A percentile compares a stretch with the other conserved stretches of the same genome.
These are phyloP conservation scores for Lycium ferocissimum DNA, from an alignment of 257 asterid species.

Conservation along the genomic window DNA sequence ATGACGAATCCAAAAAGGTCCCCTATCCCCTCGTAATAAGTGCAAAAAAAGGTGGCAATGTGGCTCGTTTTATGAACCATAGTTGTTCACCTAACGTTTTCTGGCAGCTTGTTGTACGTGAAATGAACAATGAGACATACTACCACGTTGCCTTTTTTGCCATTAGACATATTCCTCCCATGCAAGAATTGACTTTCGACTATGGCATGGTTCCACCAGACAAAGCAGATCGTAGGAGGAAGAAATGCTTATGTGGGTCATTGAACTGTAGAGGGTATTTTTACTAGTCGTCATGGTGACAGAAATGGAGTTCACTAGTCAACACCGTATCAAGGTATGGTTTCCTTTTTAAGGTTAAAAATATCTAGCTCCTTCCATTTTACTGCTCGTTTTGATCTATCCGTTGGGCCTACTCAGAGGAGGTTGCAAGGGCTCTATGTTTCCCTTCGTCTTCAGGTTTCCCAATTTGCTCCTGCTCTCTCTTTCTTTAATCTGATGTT, in stretches of 20 bases:
- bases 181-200: conserved; percentile 91
- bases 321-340: background rate
- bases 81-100: conserved; percentile 84
- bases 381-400: background rate
- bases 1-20: conserved; percentile 46
- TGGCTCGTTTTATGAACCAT: conserved; percentile 95
- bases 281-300: conserved; percentile 45
- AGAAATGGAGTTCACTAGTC: conserved; percentile 7
- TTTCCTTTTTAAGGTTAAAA: background rate
- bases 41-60: conserved; percentile 79
- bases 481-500: conserved; percentile 3
- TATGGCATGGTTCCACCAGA: conserved; percentile 63
- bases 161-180: conserved; percentile 84
- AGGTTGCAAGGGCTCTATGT: background rate
- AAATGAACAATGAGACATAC: conserved; percentile 62
- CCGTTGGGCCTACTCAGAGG: background rate
- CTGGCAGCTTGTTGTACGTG: conserved; percentile 89
- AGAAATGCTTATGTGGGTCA: conserved; percentile 79
- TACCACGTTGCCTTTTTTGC: conserved; percentile 91
- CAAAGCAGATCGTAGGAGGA: conserved; percentile 63
- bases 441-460: conserved; percentile 17
- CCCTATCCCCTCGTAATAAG: conserved; percentile 76
- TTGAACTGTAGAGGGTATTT: conserved; percentile 81
- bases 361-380: background rate
- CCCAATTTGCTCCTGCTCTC: conserved; percentile 12